These are phyloP conservation scores for Hypoxylon rickii DNA, from an alignment of 495 filamentous ascomycete genomes.

Conservation along the genomic window DNA sequence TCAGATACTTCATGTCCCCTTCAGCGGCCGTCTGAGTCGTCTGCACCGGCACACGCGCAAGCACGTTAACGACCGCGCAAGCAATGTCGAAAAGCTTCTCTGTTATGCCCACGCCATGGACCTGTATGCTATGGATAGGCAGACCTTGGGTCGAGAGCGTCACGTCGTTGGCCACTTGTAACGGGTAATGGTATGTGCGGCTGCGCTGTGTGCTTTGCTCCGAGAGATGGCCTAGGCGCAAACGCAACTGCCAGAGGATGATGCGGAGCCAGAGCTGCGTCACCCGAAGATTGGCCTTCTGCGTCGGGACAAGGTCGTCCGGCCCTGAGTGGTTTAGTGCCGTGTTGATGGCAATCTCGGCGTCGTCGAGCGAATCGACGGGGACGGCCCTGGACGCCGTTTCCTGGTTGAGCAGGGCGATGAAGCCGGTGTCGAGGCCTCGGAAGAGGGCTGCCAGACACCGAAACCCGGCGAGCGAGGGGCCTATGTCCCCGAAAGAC, in stretches of 20 bases:
- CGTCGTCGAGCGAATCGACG: conserved; percentile 52
- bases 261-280: conserved; percentile 77
- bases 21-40: conserved; percentile 22
- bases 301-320: conserved; percentile 65
- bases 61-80: conserved; percentile 60
- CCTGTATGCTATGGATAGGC: conserved; percentile 58
- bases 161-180: conserved; percentile 59
- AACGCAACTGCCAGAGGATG: conserved; percentile 69
- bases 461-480: conserved; percentile 61
- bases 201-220: conserved; percentile 40
- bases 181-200: conserved; percentile 55
- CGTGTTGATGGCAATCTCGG: conserved; percentile 62
- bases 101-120: conserved; percentile 65
- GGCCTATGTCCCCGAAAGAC: conserved; percentile 43
- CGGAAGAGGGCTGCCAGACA: conserved; percentile 67
- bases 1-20: conserved; percentile 27
- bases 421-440: conserved; percentile 67
- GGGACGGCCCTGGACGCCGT: conserved; percentile 54
- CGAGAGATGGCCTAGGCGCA: conserved; percentile 41
- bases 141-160: conserved; percentile 57
- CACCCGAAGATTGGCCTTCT: conserved; percentile 71
- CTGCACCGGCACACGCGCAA: conserved; percentile 39
- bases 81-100: conserved; percentile 63
- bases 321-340: conserved; percentile 56
- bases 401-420: conserved; percentile 67